Base-by-base conservation (phyloP, 345 rosid genomes). In the Hibiscus mutabilis region DNA sequence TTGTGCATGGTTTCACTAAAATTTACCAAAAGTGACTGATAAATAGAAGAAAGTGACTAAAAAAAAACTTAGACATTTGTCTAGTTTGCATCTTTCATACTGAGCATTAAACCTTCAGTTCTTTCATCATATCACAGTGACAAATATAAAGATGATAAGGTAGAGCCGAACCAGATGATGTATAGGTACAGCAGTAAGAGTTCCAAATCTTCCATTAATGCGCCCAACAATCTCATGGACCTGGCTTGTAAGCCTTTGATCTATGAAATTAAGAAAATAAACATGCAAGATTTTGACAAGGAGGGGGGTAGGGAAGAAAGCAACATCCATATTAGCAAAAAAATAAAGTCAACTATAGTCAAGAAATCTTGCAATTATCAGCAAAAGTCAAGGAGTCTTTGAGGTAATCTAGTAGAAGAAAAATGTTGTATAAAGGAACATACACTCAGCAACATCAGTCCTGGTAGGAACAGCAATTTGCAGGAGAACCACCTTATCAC, bases 161-260 rank as follows among this genome's bases (percentile, higher is more conserved):
- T 40, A 55, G 69, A 68, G 65, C 73, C 87, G 63, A 82, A 86
- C 89, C 89, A 84, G 81, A 74, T 86, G 89, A 56, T 86, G 87
- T 76, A 86, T 79, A 22, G 89, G 89, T 70, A 86, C 89, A 52
- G 86, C 79, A 44, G 87, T 82, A 22, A 86, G 86, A 22, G 87
- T 82, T 68, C 89, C 89, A 75, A 78, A 86, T 86, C 84, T 84
- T 74, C 89, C 89, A 75, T 86, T 86, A 60, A 86, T 86, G 74
- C 89, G 86, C 44, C 87, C 89, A 25, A 84, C 89, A 67, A 86
- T 86, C 79, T 86, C 89, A 72, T 86, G 89, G 44, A 86, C 89
- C 73, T 86, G 87, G 79, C 89, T 84, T 35, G 87, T 84, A 66
- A 86, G 87, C 77, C 69, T 86, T 74, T 84, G 89, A 80, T 86